Base-by-base conservation (phyloP, 768 basidiomycete species). In the Russula sp. region DNA sequence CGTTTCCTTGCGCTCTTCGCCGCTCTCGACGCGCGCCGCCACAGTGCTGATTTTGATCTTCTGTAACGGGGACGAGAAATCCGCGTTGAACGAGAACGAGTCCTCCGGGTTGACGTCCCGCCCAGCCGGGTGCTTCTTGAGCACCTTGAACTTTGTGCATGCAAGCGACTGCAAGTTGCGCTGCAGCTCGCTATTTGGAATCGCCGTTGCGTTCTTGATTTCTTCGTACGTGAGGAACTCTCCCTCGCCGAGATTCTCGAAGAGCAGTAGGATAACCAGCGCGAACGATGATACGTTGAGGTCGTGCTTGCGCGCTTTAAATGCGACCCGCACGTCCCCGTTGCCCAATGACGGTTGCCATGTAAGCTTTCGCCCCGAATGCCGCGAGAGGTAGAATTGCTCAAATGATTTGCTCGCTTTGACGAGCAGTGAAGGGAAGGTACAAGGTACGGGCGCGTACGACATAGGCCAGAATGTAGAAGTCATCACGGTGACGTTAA, bases 131-230 rank as follows among this genome's bases (percentile, higher is more conserved):
- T 88, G 86, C 69, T 98, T 98, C 74, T 86, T 93, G 65, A 99
- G 74, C 34, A 99, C 78, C 69, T 94, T 94, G 77, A 80, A 93
- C 72, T 94, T 98, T 10, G 90, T 93, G 70, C 96, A 98, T 0
- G 97, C 95, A 25, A 99, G 80, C 0, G 96, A 94, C 70, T 99
- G 97, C 2, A 99, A 80, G 66, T 93, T 89, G n/a, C 97, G 87
- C 70, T 88, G 85, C 2, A 98, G 79, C 60, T 98, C 95, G 0
- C 64, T 63, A 20, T 93, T 85, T 0, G 84, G 82, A 58, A 98
- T 88, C 16, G 74, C 70, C 0, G 94, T 93, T 5, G 87, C 81
- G 9, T 80, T 72, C 72, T 85, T 84, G 68, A 99, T 90, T 65
- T 98, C 93, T 66, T 83, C 74, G 67, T 93, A 98, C 5, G 85